Evolutionary conservation across 768 basidiomycete species (phyloP).

Genomic region (Boletellus ananas): DNA sequence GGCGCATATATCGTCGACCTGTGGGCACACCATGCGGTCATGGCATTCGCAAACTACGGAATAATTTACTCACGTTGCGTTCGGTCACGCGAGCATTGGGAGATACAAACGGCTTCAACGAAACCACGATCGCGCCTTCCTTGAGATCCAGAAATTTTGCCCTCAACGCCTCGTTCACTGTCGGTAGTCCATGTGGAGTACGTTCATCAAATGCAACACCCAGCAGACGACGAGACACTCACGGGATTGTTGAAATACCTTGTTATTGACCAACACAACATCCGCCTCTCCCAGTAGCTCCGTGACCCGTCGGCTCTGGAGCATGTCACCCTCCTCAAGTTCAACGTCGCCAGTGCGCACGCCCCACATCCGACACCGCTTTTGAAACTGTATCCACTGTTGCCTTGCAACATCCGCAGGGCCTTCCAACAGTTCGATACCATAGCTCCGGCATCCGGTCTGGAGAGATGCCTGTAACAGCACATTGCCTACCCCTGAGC

Average conservation of each 20-base stretch:
- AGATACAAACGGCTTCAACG: slow-evolving; percentile 81
- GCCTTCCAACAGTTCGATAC: slow-evolving; percentile 73
- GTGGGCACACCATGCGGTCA: background rate
- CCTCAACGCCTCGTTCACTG: slow-evolving; percentile 84
- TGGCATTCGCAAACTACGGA: background rate
- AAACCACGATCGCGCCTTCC: slow-evolving; percentile 87
- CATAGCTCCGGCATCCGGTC: slow-evolving; percentile 72
- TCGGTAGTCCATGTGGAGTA: background rate
- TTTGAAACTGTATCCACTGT: slow-evolving; percentile 70
- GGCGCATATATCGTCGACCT: slow-evolving; percentile 76
- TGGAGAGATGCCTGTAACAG: slow-evolving; percentile 78
- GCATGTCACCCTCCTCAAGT: slow-evolving; percentile 84
- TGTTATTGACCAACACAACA: slow-evolving; percentile 89
- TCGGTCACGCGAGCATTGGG: slow-evolving; percentile 76
- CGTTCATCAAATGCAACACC: background rate
- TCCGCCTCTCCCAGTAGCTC: slow-evolving; percentile 78
- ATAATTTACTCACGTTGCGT: slow-evolving; percentile 59
- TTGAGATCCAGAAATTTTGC: slow-evolving; percentile 93
- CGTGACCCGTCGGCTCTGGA: slow-evolving; percentile 59
- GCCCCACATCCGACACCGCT: slow-evolving; percentile 91
- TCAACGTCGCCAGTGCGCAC: slow-evolving; percentile 71
- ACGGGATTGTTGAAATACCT: slow-evolving; percentile 74
- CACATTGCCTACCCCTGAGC: slow-evolving; percentile 84
- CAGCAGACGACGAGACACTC: slow-evolving; percentile 32
- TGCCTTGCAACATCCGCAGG: slow-evolving; percentile 77